Evolutionary conservation across 257 asterid species (phyloP), one percentile per base, ranked within the genome.

Genomic region (Plectranthus barbatus): DNA sequence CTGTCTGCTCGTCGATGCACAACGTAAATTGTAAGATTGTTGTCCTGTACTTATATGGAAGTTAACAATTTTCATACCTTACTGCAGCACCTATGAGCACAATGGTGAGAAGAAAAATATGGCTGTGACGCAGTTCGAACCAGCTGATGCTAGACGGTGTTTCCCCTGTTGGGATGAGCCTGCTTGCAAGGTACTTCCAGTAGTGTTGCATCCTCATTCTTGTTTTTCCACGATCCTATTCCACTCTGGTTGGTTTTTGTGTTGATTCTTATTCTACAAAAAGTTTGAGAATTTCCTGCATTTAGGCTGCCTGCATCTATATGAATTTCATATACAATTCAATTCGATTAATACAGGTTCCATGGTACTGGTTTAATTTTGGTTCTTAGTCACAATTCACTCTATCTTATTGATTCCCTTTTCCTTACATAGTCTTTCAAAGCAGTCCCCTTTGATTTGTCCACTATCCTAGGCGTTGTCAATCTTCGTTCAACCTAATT

Each of bases 101-200:
- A 79, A 87, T 61, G 98, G 95, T 45, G 94, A 76, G 82, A 87
- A 77, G 76, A 90, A 81, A 81, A 90, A 87, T 68, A 90, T 90
- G 95, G 97, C 97, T 55, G 97, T 90, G 33, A 90, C 97, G 1
- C 97, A 91, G 72, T 91, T 91, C 58, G 98, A 91, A 73, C 98
- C 98, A 65, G 98, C 96, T 50, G 98, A 91, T 78, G 96, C 98
- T n/a, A 84, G 98, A 69, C 80, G 95, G 18, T 91, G 98, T 79
- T 91, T 91, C 78, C 98, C 96, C 24, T 91, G 96, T 73, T 91
- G 96, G 98, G 98, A 91, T 80, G 98, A 91, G 70, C 98, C 98
- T 48, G 89, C 95, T 78, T 83, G 82, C 70, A 91, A 91, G 98
- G 98, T 91, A 75, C 56, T 72, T 37, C 12, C 8, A 18, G 47